A percentile compares a stretch with the other conserved stretches of the same genome.
Evolutionary conservation across 2,329 filamentous ascomycete genomes (phyloP).

Genomic region (Diaporthe velutina): DNA sequence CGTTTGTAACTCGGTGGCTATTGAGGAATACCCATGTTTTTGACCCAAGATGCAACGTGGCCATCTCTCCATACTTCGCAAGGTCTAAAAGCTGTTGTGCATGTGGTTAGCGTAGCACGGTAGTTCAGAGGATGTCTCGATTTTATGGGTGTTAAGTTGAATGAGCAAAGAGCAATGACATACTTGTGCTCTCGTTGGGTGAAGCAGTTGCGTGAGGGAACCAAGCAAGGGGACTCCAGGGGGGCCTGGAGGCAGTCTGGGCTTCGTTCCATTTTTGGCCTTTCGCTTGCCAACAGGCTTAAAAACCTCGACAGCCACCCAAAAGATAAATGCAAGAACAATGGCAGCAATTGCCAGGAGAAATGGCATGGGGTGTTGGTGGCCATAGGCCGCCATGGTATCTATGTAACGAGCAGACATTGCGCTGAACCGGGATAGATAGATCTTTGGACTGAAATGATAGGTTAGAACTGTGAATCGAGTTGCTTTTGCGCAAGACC

Average conservation of each 20-base stretch:
- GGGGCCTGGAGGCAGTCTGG: not conserved
- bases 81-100: not conserved
- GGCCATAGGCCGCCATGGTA: not conserved
- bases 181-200: not conserved
- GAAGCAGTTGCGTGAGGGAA: not conserved
- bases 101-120: not conserved
- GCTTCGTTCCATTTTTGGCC: not conserved
- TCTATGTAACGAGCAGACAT: not conserved
- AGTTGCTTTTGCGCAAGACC: not conserved
- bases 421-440: not conserved
- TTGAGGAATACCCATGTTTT: conserved; percentile 2
- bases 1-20: not conserved
- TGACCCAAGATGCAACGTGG: not conserved
- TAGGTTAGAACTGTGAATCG: not conserved
- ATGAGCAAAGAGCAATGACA: not conserved
- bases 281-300: not conserved
- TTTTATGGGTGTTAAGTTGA: not conserved
- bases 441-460: not conserved
- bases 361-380: not conserved
- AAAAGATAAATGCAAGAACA: not conserved
- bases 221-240: not conserved
- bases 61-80: not conserved
- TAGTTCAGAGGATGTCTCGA: not conserved
- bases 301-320: not conserved
- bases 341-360: not conserved